Conservation (phyloP, 2,329 filamentous ascomycete genomes). For the Karstenula rhodostoma region DNA sequence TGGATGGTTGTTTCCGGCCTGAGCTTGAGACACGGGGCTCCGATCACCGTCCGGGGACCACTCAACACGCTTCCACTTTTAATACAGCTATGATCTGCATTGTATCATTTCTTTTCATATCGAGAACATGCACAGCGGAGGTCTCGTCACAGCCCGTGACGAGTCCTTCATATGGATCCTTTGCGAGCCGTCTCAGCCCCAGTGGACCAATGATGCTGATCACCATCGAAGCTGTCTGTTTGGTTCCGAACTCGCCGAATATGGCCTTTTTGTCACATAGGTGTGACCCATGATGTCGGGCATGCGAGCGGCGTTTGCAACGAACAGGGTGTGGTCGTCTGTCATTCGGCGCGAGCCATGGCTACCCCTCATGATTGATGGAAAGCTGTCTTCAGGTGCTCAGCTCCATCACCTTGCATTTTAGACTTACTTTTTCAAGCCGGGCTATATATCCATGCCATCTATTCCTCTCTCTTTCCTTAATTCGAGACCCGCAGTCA, state of each 20-base stretch:
- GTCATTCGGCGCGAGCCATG: not conserved
- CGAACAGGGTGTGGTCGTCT: not conserved
- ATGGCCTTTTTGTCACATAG: conserved; percentile 3
- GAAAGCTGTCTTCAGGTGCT: not conserved
- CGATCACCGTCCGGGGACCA: not conserved
- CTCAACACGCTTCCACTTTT: not conserved
- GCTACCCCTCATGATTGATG: not conserved
- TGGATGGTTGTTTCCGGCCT: conserved; percentile 4
- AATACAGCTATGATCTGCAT: not conserved
- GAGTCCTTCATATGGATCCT: not conserved
- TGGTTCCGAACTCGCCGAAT: not conserved
- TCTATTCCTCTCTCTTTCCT: not conserved
- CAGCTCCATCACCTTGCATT: not conserved
- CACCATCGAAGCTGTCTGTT: not conserved
- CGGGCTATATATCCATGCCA: not conserved
- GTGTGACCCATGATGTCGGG: not conserved
- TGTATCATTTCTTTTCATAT: not conserved
- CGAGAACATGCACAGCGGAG: not conserved
- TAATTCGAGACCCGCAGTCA: not conserved
- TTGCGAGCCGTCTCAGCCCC: conserved; percentile 2
- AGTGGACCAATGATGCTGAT: not conserved
- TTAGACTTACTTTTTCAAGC: not conserved
- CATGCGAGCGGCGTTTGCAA: conserved; percentile 6
- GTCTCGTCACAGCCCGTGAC: not conserved
- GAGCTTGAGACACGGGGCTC: conserved; percentile 5